Base-by-base conservation (phyloP, 1,139 yeast species). In the Debaryomyces psychrophilus region DNA sequence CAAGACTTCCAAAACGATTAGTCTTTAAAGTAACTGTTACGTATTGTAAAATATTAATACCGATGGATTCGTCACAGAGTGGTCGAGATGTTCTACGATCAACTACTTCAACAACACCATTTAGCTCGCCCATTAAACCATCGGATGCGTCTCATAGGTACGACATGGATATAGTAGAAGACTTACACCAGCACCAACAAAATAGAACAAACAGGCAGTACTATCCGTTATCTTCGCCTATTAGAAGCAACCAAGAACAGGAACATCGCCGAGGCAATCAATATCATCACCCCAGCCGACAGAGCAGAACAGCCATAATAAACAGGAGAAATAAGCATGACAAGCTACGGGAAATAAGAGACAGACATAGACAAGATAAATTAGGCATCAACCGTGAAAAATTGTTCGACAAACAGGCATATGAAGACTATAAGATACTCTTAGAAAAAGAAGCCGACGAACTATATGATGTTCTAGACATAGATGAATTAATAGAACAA, bases 401-500 rank as follows among this genome's bases (percentile, higher is more conserved):
- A 29, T 47, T 56, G 8, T 46, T 53, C 39, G 66, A 65, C 23
- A 28, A 49, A 8, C 76, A 71, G 50, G 55, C 54, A 2, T 44
- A 43, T 8, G 43, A 50, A 3, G 67, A 65, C 43, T 47, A 46
- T 27, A 43, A 50, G n/a, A 46, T 47, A n/a, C 31, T 55, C n/a
- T 56, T 57, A 29, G 54, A 56, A 26, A 44, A 53, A 17, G 60
- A 63, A 43, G 59, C 58, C 25, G 50, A 51, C 9, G 48, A 50
- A 5, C 48, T 58, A 7, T 51, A 54, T 18, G 48, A 40, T 6
- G 59, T 56, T 9, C 51, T 61, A 14, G 70, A 70, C 44, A 49
- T 65, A 40, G 69, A 68, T 40, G 58, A 52, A 38, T 54, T 70
- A 31, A 53, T 71, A 2, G 67, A 64, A 18, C 74, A 70, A 41